Evolutionary conservation across 2,329 filamentous ascomycete genomes (phyloP).

Genomic region (Fusarium falciforme): DNA sequence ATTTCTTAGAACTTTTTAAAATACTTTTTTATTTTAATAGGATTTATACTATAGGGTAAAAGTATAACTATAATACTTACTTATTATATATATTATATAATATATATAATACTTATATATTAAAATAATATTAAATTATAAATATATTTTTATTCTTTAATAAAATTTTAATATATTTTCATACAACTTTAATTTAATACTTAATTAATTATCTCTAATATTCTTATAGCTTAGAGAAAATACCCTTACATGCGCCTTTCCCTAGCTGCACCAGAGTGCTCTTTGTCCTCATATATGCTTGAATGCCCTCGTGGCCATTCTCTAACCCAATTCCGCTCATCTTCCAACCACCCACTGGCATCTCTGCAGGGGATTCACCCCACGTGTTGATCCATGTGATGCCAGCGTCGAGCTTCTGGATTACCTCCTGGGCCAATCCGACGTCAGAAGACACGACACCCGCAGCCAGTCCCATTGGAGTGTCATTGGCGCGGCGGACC

Average conservation of each 20-base stretch:
- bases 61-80: too few species aligned
- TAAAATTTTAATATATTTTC: neutral
- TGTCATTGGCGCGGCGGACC: slow-evolving; percentile 79
- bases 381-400: slow-evolving; percentile 95
- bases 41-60: too few species aligned
- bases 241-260: slow-evolving; percentile 68
- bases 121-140: neutral
- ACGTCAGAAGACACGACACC: slow-evolving; percentile 85
- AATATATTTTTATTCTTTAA: neutral
- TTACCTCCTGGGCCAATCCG: slow-evolving; percentile 77
- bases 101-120: neutral
- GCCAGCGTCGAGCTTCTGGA: slow-evolving; percentile 79
- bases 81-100: too few species aligned
- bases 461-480: slow-evolving; percentile 81
- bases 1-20: too few species aligned
- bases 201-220: neutral
- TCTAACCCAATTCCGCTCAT: slow-evolving; percentile 88
- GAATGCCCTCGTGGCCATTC: slow-evolving; percentile 83
- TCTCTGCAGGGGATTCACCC: slow-evolving; percentile 92
- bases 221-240: slow-evolving; percentile 76
- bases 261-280: slow-evolving; percentile 88
- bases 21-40: too few species aligned
- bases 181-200: neutral
- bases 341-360: slow-evolving; percentile 95
- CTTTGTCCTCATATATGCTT: slow-evolving; percentile 87